Conservation (phyloP, 768 basidiomycete genomes). For the Tulasnella sp. region DNA sequence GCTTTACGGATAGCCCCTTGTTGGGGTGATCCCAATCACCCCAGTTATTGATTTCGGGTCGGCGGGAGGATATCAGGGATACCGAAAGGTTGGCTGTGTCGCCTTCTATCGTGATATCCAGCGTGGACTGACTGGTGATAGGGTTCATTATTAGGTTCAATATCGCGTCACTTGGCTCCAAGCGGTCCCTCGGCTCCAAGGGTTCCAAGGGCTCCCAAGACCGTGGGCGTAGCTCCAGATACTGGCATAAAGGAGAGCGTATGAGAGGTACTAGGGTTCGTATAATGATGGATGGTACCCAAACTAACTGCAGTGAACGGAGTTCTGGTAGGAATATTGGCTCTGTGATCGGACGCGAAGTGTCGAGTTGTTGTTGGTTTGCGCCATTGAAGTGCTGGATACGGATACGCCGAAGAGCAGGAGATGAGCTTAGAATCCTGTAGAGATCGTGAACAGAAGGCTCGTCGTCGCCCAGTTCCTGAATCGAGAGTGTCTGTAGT, state of each 20-base stretch:
- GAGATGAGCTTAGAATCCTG: background rate
- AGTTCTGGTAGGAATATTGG: background rate
- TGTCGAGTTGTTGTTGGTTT: too few species aligned
- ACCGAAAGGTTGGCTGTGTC: too few species aligned
- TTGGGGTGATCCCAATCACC: too few species aligned
- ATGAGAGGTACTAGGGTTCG: background rate
- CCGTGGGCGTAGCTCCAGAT: background rate
- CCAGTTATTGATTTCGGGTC: too few species aligned
- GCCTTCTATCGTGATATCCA: too few species aligned
- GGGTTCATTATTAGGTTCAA: background rate
- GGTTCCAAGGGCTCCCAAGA: too few species aligned
- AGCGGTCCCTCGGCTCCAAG: background rate
- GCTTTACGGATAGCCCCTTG: too few species aligned
- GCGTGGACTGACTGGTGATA: background rate
- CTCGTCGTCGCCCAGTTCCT: background rate
- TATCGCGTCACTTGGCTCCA: background rate
- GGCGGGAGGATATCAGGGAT: too few species aligned
- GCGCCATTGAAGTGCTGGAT: background rate
- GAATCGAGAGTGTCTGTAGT: background rate
- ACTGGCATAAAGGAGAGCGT: background rate
- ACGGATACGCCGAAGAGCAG: background rate
- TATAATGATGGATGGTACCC: background rate
- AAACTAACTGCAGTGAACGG: background rate
- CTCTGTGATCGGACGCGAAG: background rate
- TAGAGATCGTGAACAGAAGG: background rate